These are phyloP conservation scores for Amphirosellinia nigrospora DNA, from an alignment of 495 filamentous ascomycete genomes.

Conservation along the genomic window DNA sequence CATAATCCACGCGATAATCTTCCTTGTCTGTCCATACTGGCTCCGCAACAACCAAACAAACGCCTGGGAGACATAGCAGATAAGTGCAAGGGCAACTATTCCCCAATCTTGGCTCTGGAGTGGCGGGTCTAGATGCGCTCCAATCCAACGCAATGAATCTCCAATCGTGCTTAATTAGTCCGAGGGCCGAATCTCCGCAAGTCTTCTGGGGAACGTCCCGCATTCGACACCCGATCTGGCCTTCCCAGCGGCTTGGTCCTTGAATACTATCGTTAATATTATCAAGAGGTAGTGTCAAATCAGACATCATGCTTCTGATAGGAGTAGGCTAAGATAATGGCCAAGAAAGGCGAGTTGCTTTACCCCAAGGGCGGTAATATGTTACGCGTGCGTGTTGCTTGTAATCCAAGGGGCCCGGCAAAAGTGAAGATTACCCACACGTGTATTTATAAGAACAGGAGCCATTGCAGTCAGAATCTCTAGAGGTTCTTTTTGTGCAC, in stretches of 20 bases:
- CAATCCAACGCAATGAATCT: conserved; percentile 4
- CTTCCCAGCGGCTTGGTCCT: background rate
- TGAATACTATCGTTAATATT: background rate
- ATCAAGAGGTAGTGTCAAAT: too few species aligned
- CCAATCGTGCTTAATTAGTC: background rate
- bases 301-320: background rate
- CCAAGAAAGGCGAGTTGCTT: background rate
- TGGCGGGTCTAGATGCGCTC: conserved; percentile 1
- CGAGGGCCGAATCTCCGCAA: background rate
- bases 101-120: conserved; percentile 1
- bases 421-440: conserved; percentile 10
- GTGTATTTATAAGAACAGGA: background rate
- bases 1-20: background rate
- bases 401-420: background rate
- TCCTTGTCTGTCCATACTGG: background rate
- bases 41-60: background rate
- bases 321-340: background rate
- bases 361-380: background rate
- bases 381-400: background rate
- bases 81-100: background rate
- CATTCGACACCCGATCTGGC: background rate
- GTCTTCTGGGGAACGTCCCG: background rate
- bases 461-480: background rate
- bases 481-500: background rate
- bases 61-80: background rate